Percentiles rank a stretch among this genome's conserved stretches.
Evolutionary conservation across 148 eudicot species (phyloP).

Genomic region (Amaranthus hypochondriacus): DNA sequence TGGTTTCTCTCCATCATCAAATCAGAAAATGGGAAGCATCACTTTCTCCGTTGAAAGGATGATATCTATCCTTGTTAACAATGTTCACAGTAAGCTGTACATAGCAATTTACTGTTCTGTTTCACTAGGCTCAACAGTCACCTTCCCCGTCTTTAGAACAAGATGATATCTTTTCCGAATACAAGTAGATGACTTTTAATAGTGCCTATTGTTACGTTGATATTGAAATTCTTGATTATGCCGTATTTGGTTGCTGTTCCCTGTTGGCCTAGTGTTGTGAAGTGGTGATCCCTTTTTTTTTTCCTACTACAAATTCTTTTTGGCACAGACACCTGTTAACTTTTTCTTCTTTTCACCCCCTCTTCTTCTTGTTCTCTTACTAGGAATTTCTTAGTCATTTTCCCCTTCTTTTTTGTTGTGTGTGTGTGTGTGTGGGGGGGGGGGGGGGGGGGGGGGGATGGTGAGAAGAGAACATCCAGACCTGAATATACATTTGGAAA

Average conservation of each 20-base stretch:
- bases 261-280: not conserved
- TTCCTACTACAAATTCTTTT: no score
- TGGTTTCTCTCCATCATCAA: constrained; percentile 55
- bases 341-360: not conserved
- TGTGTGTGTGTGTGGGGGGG: not conserved
- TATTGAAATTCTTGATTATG: not conserved
- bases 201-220: not conserved
- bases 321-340: not conserved
- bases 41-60: constrained; percentile 90
- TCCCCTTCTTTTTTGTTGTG: not conserved
- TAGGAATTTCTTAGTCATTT: not conserved
- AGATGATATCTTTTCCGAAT: not conserved
- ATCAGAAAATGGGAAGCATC: constrained; percentile 84
- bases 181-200: not conserved
- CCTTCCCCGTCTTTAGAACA: not conserved
- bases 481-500: not conserved
- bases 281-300: not conserved
- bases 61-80: constrained; percentile 78
- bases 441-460: not conserved
- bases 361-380: not conserved
- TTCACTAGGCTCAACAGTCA: not conserved
- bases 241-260: not conserved
- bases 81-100: constrained; percentile 68
- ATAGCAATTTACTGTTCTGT: not conserved
- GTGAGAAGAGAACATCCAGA: no score